Evolutionary conservation across 208 protist species (phyloP).

Genomic region (Wallacemonas sp.): DNA sequence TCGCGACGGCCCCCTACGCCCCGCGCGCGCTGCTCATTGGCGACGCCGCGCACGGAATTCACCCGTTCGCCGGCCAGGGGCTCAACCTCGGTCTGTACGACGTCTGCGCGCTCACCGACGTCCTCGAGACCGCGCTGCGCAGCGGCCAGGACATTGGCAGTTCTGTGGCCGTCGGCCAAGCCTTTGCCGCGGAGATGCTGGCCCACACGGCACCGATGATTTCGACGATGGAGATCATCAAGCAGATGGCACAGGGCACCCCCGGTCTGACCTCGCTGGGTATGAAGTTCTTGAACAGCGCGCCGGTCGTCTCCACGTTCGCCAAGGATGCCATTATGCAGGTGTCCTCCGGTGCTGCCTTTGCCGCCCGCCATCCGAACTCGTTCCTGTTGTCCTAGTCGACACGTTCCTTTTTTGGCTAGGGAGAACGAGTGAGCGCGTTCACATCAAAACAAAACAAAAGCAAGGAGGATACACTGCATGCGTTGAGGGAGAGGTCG

Average conservation of each 20-base stretch:
- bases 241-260: conserved; percentile 46
- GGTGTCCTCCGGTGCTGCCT: conserved; percentile 71
- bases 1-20: conserved; percentile 62
- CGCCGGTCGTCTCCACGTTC: conserved; percentile 68
- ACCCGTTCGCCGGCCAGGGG: conserved; percentile 93
- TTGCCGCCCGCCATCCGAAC: conserved; percentile 61
- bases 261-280: conserved; percentile 60
- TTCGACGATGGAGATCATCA: conserved; percentile 74
- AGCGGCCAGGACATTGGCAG: conserved; percentile 82
- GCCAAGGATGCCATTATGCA: conserved; percentile 81
- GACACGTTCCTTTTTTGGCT: no score
- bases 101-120: conserved; percentile 64
- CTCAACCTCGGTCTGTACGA: conserved; percentile 93
- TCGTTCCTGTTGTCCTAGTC: conserved; percentile 52
- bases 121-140: conserved; percentile 64
- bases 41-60: conserved; percentile 91
- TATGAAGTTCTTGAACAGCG: conserved; percentile 70
- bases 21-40: conserved; percentile 71
- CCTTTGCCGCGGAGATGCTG: conserved; percentile 77
- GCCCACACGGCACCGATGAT: conserved; percentile 79
- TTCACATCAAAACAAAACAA: neutral
- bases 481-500: no score
- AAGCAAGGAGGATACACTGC: no score
- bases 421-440: neutral
- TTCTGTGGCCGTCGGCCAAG: conserved; percentile 65